A percentile compares a stretch with the other conserved stretches of the same genome.
Evolutionary conservation across 371 early-diverging fungal species (phyloP).

Genomic region (Globomyces sp.): DNA sequence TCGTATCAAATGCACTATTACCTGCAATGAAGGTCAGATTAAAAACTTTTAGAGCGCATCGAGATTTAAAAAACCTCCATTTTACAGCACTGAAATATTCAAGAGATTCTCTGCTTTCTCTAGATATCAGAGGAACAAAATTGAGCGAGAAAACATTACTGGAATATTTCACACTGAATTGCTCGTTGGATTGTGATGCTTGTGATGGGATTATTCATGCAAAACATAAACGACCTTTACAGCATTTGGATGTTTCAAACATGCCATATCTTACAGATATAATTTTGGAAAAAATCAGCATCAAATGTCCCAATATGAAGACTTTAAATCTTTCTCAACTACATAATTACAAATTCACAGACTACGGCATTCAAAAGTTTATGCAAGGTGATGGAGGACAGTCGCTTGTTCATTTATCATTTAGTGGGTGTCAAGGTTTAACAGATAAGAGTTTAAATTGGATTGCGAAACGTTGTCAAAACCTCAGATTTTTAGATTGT

Average conservation of each 20-base stretch:
- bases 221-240: neutral
- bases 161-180: neutral
- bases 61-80: too few species aligned
- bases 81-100: too few species aligned
- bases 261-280: neutral
- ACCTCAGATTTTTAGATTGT: neutral
- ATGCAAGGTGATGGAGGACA: neutral
- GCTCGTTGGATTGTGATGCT: neutral
- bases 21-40: too few species aligned
- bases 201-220: neutral
- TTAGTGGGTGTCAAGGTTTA: neutral
- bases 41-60: too few species aligned
- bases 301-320: constrained; percentile 2
- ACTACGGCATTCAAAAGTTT: neutral
- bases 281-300: neutral
- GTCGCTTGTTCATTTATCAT: neutral
- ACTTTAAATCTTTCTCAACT: neutral
- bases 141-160: neutral
- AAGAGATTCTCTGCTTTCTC: neutral
- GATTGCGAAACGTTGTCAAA: neutral
- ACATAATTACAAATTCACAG: neutral
- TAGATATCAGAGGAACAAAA: constrained; percentile 3
- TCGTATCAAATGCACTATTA: too few species aligned
- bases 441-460: neutral
- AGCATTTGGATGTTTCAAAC: neutral